phyloP scores from a whole-genome alignment of 495 filamentous ascomycete genomes.

The Tuber magnatum region DNA sequence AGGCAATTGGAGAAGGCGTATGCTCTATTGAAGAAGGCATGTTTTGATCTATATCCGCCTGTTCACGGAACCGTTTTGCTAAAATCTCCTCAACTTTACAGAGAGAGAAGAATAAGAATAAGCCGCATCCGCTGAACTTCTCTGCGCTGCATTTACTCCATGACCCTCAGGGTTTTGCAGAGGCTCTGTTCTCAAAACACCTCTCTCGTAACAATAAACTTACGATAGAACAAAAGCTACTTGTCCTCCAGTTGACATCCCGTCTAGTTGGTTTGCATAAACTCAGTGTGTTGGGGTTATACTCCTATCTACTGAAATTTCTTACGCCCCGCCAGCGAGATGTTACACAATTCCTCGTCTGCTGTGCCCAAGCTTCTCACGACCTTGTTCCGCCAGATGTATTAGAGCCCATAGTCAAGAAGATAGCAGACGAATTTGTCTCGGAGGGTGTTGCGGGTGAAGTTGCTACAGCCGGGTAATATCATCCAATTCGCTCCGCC shows the following conservation, averaged over 20 bases:
- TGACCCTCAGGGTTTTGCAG: constrained; percentile 92
- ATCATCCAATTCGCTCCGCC: not conserved
- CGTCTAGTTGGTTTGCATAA: constrained; percentile 90
- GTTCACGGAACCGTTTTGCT: constrained; percentile 3
- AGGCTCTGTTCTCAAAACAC: constrained; percentile 83
- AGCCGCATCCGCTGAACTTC: constrained; percentile 85
- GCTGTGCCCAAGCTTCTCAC: constrained; percentile 84
- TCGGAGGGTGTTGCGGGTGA: constrained; percentile 86
- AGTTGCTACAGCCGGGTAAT: constrained; percentile 72
- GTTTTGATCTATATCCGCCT: constrained; percentile 5
- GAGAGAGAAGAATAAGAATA: constrained; percentile 79
- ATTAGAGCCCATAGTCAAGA: constrained; percentile 82
- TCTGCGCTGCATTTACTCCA: constrained; percentile 94
- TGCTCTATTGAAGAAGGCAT: constrained; percentile 57
- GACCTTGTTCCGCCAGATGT: constrained; percentile 87
- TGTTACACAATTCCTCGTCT: constrained; percentile 91
- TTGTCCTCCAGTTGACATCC: constrained; percentile 80
- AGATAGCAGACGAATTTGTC: constrained; percentile 97
- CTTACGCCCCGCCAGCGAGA: constrained; percentile 81
- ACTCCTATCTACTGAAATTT: constrained; percentile 80
- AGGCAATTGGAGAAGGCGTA: constrained; percentile 71
- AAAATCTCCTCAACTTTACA: constrained; percentile 20
- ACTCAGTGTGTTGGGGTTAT: constrained; percentile 73
- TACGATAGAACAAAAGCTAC: constrained; percentile 80
- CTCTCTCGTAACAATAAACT: constrained; percentile 83